Base-by-base conservation (phyloP, 257 asterid species). In the Agastache rugosa region DNA sequence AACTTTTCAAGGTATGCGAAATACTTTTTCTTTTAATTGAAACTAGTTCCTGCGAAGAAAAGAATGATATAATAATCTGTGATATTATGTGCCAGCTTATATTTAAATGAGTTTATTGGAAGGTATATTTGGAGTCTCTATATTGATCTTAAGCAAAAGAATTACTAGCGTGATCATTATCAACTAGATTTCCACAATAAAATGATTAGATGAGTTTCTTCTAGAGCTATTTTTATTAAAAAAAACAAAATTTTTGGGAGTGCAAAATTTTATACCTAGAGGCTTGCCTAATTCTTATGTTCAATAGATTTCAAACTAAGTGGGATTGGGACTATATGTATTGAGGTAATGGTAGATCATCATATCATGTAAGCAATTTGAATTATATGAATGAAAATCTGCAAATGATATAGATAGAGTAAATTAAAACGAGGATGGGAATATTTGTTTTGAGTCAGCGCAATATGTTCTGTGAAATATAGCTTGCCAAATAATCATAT, bases 1-100 rank as follows among this genome's bases (percentile, higher is more conserved):
- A 85, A 75, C 84, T 85, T 23, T 22, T 64, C 45, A 83, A 83
- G 84, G 89, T 85, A 74, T 69, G 60, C 12, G 42, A 64, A 63
- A 63, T 41, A n/a, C 54, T 17, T 65, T 11, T n/a, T 35, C 5
- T 29, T 29, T 29, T 29, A 29, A 11, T 8, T 8, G 14, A 23
- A 54, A 47, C 48, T 39, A 64, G 41, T 37, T 51, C 31, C 34
- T 23, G 11, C 0, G 20, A 75, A 25, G 11, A 17, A 23, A 17
- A 27, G 20, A 63, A 35, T 10, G 17, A 37, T 16, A 37, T 16
- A 61, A 29, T 23, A 31, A 29, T 31, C 48, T 51, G 25, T 9
- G 29, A 9, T 15, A 15, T 25, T 16, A 5, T 27, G 7, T 58
- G 20, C 5, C 62, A 22, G 15, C 15, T 9, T 54, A 20, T 8